phyloP scores from a whole-genome alignment of 805 yeast genomes.

The Maudiozyma bulderi region DNA sequence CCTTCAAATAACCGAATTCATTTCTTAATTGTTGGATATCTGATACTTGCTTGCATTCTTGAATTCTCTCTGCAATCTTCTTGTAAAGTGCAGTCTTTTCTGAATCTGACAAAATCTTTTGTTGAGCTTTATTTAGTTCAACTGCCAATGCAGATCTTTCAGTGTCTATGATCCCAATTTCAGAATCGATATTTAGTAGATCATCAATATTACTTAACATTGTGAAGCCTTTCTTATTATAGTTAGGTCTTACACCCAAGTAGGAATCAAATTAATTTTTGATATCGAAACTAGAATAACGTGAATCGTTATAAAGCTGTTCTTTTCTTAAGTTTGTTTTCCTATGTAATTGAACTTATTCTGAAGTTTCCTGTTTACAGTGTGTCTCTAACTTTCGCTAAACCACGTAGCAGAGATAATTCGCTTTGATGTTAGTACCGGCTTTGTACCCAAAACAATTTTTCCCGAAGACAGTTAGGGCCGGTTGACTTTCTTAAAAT shows the following conservation, averaged over 20 bases:
- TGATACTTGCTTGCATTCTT: constrained; percentile 7
- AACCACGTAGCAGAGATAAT: too few relatives aligned
- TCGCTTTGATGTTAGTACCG: too few relatives aligned
- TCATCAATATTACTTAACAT: constrained; percentile 20
- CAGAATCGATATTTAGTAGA: constrained; percentile 17
- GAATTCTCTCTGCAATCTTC: constrained; percentile 14
- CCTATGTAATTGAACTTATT: too few relatives aligned
- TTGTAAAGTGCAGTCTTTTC: constrained; percentile 1
- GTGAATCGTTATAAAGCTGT: too few relatives aligned
- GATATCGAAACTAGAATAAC: too few relatives aligned
- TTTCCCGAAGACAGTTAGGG: too few relatives aligned
- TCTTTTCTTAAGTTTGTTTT: too few relatives aligned
- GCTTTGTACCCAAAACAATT: too few relatives aligned
- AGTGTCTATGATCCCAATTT: constrained; percentile 18
- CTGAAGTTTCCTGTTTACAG: too few relatives aligned
- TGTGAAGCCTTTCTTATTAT: not conserved
- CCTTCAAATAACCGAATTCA: constrained; percentile 19
- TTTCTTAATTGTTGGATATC: constrained; percentile 10
- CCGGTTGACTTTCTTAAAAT: too few relatives aligned
- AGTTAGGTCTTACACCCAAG: not conserved
- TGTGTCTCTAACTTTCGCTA: too few relatives aligned
- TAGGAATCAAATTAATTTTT: not conserved
- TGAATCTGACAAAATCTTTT: constrained; percentile 3
- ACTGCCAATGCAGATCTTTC: constrained; percentile 17
- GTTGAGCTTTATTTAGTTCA: constrained; percentile 9